These are phyloP conservation scores for Pseudogymnoascus verrucosus DNA, from an alignment of 2,329 filamentous ascomycete species.

Conservation along the genomic window DNA sequence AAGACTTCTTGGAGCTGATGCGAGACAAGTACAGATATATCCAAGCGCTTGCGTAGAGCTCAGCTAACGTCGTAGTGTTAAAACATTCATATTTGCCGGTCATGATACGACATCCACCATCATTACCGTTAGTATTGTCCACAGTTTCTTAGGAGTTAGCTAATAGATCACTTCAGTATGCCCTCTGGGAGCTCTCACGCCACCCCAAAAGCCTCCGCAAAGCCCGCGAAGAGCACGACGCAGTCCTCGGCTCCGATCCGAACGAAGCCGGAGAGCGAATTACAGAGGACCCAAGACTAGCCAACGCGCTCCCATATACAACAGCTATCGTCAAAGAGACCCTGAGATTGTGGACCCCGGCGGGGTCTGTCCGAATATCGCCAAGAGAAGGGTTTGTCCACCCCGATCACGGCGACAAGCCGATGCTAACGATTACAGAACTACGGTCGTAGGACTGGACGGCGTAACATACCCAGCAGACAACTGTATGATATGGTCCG, in stretches of 20 bases:
- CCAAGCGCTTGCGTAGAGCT: not conserved
- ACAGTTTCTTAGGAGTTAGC: not conserved
- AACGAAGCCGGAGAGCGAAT: constrained; percentile 8
- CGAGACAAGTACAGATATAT: constrained; percentile 11
- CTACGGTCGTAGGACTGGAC: not conserved
- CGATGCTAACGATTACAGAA: not conserved
- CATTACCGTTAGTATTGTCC: not conserved
- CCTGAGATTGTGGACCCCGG: constrained; percentile 15
- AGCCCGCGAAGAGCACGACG: constrained; percentile 18
- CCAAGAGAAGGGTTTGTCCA: not conserved
- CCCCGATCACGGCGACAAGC: not conserved
- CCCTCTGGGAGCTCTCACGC: constrained; percentile 14
- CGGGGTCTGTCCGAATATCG: not conserved
- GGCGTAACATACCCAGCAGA: not conserved
- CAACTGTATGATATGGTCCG: constrained; percentile 9
- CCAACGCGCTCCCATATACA: constrained; percentile 18
- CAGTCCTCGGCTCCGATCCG: constrained; percentile 15
- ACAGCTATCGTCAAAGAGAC: constrained; percentile 19
- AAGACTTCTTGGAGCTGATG: constrained; percentile 13
- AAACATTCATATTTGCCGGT: constrained; percentile 21
- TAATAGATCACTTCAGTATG: not conserved
- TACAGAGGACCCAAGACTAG: constrained; percentile 11
- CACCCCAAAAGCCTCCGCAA: constrained; percentile 13
- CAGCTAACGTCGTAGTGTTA: constrained; percentile 1
- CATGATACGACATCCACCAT: constrained; percentile 18